Conservation (phyloP, 768 basidiomycete genomes). For the Brasilioporus rufonigricans region DNA sequence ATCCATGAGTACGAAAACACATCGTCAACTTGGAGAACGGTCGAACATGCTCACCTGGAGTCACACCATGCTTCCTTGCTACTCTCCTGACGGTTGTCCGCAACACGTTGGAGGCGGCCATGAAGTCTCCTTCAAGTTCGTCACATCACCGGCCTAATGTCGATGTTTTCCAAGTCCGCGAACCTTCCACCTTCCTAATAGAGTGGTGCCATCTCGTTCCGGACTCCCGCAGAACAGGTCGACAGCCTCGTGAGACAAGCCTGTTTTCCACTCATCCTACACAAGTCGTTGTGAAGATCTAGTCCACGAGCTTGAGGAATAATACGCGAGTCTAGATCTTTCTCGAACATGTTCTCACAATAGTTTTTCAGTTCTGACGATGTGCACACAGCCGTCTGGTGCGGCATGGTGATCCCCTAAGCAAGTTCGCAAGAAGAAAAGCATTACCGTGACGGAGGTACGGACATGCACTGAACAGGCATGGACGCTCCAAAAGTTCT, state of each 20-base stretch:
- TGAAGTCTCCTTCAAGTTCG: background rate
- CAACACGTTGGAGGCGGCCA: constrained; percentile 2
- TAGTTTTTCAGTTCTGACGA: background rate
- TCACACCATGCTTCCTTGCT: constrained; percentile 11
- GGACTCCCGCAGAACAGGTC: background rate
- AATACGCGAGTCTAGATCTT: background rate
- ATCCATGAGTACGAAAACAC: background rate
- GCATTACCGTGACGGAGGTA: too few species aligned
- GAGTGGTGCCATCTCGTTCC: background rate
- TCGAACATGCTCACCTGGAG: constrained; percentile 11
- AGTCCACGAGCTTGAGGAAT: background rate
- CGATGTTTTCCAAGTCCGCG: constrained; percentile 14
- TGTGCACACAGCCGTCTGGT: background rate
- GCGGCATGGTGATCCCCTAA: background rate
- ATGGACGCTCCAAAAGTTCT: background rate
- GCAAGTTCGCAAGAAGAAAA: background rate
- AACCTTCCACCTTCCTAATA: constrained; percentile 7
- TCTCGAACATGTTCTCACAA: background rate
- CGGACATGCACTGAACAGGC: background rate
- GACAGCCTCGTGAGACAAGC: background rate
- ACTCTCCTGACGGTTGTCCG: constrained; percentile 9
- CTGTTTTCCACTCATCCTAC: background rate
- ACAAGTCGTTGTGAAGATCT: background rate
- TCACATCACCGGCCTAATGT: background rate
- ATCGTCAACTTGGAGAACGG: too few species aligned